A percentile compares a stretch with the other conserved stretches of the same genome.
phyloP scores from a whole-genome alignment of 1,139 yeast species.

The Lodderomyces theae region DNA sequence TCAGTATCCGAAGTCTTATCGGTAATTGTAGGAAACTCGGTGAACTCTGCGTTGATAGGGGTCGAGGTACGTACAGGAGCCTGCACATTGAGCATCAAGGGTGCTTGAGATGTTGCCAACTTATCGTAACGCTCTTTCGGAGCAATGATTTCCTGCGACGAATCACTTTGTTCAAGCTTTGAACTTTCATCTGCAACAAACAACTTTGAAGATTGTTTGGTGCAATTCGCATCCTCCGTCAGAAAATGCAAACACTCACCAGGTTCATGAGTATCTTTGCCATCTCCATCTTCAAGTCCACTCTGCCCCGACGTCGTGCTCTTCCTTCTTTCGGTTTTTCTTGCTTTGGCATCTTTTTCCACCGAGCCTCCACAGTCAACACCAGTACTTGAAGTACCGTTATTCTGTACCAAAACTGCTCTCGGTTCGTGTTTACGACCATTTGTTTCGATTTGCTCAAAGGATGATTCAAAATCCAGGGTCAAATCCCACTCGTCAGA shows the following conservation, averaged over 20 bases:
- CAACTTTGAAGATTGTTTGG: neutral
- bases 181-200: neutral
- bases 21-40: slow-evolving; percentile 5
- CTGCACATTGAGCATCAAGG: neutral
- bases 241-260: neutral
- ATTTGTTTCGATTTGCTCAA: neutral
- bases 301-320: neutral
- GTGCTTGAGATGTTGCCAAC: slow-evolving; percentile 5
- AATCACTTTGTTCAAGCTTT: neutral
- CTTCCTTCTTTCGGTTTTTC: neutral
- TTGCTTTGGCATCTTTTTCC: neutral
- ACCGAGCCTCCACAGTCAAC: neutral
- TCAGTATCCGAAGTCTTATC: slow-evolving; percentile 6
- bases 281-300: neutral
- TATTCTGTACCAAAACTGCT: neutral
- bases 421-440: neutral
- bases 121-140: slow-evolving; percentile 5
- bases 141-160: neutral
- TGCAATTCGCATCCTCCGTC: neutral
- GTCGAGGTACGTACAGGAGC: slow-evolving; percentile 4
- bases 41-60: slow-evolving; percentile 5
- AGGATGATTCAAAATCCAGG: neutral
- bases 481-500: slow-evolving; percentile 4
- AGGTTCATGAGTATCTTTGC: neutral
- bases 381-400: neutral